These are phyloP conservation scores for Coemansia sp. DNA, from an alignment of 192 early-diverging fungal genomes.

Conservation along the genomic window DNA sequence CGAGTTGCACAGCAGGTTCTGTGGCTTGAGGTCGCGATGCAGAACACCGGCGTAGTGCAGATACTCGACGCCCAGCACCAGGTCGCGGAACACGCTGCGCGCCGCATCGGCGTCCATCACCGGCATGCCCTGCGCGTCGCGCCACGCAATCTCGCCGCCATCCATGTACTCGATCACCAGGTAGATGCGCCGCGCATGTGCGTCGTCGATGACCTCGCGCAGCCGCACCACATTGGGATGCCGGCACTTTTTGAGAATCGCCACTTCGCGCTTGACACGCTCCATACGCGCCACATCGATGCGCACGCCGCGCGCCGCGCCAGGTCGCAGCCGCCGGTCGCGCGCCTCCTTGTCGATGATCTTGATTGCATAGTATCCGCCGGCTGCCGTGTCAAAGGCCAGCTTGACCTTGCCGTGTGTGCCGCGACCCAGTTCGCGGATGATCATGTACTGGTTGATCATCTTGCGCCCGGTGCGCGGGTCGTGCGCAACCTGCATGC, in stretches of 20 bases:
- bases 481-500: constrained; percentile 80
- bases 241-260: constrained; percentile 91
- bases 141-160: constrained; percentile 91
- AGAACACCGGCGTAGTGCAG: constrained; percentile 94
- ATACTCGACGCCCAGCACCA: constrained; percentile 90
- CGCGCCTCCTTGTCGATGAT: constrained; percentile 54
- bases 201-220: constrained; percentile 94
- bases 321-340: constrained; percentile 37
- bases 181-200: constrained; percentile 85
- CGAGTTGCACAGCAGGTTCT: constrained; percentile 80
- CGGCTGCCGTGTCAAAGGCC: constrained; percentile 73
- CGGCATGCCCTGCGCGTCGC: constrained; percentile 61
- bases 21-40: constrained; percentile 98
- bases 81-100: constrained; percentile 81
- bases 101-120: constrained; percentile 60
- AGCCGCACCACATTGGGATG: constrained; percentile 91
- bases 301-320: constrained; percentile 38
- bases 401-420: constrained; percentile 97
- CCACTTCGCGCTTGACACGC: constrained; percentile 93
- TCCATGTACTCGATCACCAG: constrained; percentile 90
- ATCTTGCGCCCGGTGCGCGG: constrained; percentile 85
- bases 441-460: constrained; percentile 93
- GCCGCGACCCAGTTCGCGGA: constrained; percentile 87
- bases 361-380: constrained; percentile 60
- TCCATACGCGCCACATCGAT: constrained; percentile 54